These are phyloP conservation scores for Clitopilus hobsonii DNA, from an alignment of 768 basidiomycete genomes.

Conservation along the genomic window DNA sequence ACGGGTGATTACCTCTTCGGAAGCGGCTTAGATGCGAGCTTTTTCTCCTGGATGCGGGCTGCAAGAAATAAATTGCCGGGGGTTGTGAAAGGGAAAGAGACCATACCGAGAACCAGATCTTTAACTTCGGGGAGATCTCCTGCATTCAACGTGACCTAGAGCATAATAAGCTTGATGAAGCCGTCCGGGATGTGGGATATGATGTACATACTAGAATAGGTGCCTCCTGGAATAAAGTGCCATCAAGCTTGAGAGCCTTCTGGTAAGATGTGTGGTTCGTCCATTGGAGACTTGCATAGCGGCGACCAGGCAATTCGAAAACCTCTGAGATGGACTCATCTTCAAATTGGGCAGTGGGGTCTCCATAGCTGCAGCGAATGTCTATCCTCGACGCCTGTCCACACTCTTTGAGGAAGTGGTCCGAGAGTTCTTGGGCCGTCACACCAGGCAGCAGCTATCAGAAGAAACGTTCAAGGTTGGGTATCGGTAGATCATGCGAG, in stretches of 20 bases:
- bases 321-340: too few relatives aligned
- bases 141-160: slow-evolving; percentile 29
- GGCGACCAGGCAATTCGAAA: slow-evolving; percentile 33
- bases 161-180: background rate
- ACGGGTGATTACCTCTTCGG: too few relatives aligned
- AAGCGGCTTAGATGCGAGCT: too few relatives aligned
- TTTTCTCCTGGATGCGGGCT: background rate
- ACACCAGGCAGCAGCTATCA: slow-evolving; percentile 26
- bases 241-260: slow-evolving; percentile 38
- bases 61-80: background rate
- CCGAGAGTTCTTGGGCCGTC: slow-evolving; percentile 28
- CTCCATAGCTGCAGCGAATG: slow-evolving; percentile 41
- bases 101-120: slow-evolving; percentile 25
- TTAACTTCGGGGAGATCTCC: slow-evolving; percentile 36
- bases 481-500: background rate
- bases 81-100: slow-evolving; percentile 1
- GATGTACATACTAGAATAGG: slow-evolving; percentile 41
- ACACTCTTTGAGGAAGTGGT: slow-evolving; percentile 27
- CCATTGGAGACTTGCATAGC: slow-evolving; percentile 53
- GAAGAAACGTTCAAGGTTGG: slow-evolving; percentile 1
- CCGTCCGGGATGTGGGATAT: background rate
- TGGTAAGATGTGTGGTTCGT: slow-evolving; percentile 25
- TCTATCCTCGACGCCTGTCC: slow-evolving; percentile 28
- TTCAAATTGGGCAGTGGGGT: slow-evolving; percentile 22
- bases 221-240: slow-evolving; percentile 28